Percentiles rank a stretch among this genome's conserved stretches.
These are phyloP conservation scores for Penicillium verrucosum DNA, from an alignment of 2,329 filamentous ascomycete species.

Conservation along the genomic window DNA sequence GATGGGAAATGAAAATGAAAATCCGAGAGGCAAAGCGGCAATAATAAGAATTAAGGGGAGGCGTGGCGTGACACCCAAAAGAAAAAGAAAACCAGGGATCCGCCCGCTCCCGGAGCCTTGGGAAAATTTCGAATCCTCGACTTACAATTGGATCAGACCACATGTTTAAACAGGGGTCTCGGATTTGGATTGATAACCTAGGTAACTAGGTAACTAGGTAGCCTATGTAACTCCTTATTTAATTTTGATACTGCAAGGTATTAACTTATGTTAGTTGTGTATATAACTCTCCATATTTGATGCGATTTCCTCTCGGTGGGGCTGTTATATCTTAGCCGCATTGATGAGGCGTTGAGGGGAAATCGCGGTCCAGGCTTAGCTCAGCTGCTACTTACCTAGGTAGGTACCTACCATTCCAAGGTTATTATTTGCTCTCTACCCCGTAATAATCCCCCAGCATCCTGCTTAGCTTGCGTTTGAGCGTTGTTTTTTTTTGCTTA, in stretches of 20 bases:
- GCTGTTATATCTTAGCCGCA: neutral
- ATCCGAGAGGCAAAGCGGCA: neutral
- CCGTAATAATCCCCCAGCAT: too few species aligned
- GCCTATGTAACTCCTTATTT: neutral
- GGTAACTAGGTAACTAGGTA: too few species aligned
- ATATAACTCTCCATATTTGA: neutral
- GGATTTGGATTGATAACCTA: neutral
- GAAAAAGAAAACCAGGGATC: constrained; percentile 7
- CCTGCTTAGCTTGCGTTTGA: neutral
- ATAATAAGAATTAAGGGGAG: constrained; percentile 15
- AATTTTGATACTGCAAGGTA: neutral
- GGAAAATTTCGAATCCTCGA: constrained; percentile 5
- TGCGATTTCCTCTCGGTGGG: neutral
- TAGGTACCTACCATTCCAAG: too few species aligned
- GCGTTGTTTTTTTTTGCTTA: neutral
- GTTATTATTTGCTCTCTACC: neutral
- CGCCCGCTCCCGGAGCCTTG: constrained; percentile 16
- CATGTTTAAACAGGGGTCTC: neutral
- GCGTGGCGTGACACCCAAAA: constrained; percentile 23
- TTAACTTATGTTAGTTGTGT: neutral
- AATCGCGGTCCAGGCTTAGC: neutral
- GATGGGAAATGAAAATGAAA: neutral
- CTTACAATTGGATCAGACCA: constrained; percentile 4
- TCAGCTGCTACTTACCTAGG: neutral
- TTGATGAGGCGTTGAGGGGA: neutral